Percentiles rank a stretch among this genome's conserved stretches.
These are phyloP conservation scores for Naganishia vishniacii DNA, from an alignment of 768 basidiomycete species.

Conservation along the genomic window DNA sequence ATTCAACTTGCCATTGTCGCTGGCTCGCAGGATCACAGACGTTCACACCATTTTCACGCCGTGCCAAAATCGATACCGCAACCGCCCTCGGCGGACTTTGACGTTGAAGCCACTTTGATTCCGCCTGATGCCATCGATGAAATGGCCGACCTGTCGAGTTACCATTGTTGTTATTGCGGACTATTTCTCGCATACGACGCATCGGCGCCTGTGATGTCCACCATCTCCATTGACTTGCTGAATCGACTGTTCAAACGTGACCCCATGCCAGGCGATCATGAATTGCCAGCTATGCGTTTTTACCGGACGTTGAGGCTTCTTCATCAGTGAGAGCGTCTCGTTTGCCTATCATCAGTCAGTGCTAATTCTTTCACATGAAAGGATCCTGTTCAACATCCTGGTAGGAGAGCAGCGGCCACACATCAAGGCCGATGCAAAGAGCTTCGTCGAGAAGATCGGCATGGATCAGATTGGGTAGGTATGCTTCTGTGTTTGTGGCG, in stretches of 20 bases:
- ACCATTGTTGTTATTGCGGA: conserved; percentile 12
- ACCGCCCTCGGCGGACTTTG: not conserved
- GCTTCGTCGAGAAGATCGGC: conserved; percentile 8
- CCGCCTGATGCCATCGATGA: not conserved
- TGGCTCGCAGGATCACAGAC: conserved; percentile 6
- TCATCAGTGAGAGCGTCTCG: not conserved
- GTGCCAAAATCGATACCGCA: not conserved
- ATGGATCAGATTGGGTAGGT: conserved; percentile 17
- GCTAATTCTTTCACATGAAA: too few species aligned
- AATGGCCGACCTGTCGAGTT: not conserved
- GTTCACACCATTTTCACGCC: conserved; percentile 25
- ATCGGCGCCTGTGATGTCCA: not conserved
- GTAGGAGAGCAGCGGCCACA: not conserved
- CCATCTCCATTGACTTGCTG: not conserved
- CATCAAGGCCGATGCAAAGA: conserved; percentile 8
- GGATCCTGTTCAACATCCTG: conserved; percentile 1
- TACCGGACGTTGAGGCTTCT: not conserved
- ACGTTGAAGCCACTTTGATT: not conserved
- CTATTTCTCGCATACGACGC: conserved; percentile 2
- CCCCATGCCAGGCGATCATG: conserved; percentile 3
- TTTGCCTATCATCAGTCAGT: not conserved
- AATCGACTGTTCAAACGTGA: not conserved
- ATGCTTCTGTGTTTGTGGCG: not conserved
- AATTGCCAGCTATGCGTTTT: not conserved
- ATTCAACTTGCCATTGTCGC: not conserved